Evolutionary conservation across 2,329 filamentous ascomycete genomes (phyloP).

Genomic region (Neoscytalidium dimidiatum): DNA sequence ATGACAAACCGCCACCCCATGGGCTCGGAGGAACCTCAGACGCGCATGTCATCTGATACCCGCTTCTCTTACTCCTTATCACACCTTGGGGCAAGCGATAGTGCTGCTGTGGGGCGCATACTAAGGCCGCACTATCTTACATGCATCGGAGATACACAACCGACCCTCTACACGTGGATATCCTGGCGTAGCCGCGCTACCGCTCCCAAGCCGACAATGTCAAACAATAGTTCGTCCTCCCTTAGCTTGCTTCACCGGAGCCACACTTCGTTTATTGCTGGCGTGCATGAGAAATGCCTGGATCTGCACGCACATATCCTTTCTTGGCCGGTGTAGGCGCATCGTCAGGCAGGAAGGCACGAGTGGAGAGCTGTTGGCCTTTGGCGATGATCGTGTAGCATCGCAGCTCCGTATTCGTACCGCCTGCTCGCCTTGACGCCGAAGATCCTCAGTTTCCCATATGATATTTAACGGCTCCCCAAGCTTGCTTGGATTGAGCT

Average conservation of each 20-base stretch:
- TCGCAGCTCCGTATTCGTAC: background rate
- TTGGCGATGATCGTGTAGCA: background rate
- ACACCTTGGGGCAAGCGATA: background rate
- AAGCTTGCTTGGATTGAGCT: background rate
- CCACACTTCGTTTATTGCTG: background rate
- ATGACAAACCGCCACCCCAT: background rate
- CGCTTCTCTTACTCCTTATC: background rate
- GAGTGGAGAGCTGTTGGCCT: background rate
- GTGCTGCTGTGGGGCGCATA: background rate
- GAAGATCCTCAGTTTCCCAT: background rate
- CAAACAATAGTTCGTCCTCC: background rate
- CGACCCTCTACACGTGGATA: background rate
- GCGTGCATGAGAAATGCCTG: background rate
- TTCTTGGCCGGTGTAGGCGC: background rate
- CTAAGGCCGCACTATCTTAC: background rate
- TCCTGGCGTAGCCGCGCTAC: background rate
- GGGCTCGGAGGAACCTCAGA: background rate
- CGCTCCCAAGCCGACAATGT: background rate
- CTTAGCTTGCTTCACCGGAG: background rate
- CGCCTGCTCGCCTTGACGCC: background rate
- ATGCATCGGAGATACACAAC: background rate
- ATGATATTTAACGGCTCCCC: background rate
- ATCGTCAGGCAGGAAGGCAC: background rate
- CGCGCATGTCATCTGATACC: background rate
- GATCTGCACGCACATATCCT: background rate